Base-by-base conservation (phyloP, 2,329 filamentous ascomycete species). In the Simplicillium aogashimaense region DNA sequence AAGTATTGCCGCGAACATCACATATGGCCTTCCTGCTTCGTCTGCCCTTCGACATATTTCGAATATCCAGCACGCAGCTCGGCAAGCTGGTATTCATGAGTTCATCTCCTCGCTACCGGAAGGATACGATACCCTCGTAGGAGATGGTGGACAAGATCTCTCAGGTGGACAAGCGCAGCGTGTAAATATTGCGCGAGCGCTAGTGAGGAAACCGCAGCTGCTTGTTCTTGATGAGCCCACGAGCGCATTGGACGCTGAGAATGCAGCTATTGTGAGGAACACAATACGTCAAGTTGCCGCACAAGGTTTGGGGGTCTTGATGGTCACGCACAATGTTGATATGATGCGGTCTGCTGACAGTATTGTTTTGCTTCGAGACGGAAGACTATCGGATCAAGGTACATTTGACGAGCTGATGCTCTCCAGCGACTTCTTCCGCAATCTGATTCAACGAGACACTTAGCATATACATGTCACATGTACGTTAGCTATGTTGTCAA, bases 141-240 rank as follows among this genome's bases (percentile, higher is more conserved):
- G 88, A 2, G 85, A 88, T 36, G 85, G 86, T 4, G 86, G 86
- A 0, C 71, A 82, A 14, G 64, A 72, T 0, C 60, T 95, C 0
- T 88, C 82, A 0, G 87, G 86, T 0, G 90, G 90, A 0, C 89
- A 95, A 57, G 76, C 81, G 1, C 89, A 95, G 56, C 72, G 87
- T 1, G 59, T 95, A 2, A 81, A 80, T 15, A 88, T 95, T 44
- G 87, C 89, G 0, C 70, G 89, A 2, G 87, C 88, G 0, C 65
- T 95, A 0, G 72, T 84, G 0, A 72, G 86, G 0, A 66, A 70
- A 12, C 88, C 88, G 0, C 70, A 73, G 32, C 66, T 95, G 2
- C 63, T 95, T 13, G 72, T 95, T 2, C 64, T 95, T 2, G 90
- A 97, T 51, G 89, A 95, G 61, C 86, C 88, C 1, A 95, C 89